Base-by-base conservation (phyloP, 1,284 basidiomycete genomes). In the Malassezia japonica region DNA sequence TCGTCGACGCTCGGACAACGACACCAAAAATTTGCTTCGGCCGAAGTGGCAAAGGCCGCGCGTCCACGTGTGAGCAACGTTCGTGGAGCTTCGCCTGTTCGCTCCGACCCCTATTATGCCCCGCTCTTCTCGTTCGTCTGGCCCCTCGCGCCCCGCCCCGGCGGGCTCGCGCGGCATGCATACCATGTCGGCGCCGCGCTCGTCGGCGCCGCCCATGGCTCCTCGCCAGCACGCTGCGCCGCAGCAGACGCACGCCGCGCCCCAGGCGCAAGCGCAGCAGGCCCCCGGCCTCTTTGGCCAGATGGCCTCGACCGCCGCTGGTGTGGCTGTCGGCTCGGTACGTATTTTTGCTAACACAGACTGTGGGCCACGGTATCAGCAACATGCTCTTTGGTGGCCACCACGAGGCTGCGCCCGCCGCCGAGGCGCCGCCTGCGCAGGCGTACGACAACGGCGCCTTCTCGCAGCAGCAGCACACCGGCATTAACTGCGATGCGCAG, bases 231-330 rank as follows among this genome's bases (percentile, higher is more conserved):
- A 52, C 15, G 4, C 38, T 25, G 38, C 38, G 38, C 23, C 23
- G 23, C 24, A n/a, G n/a, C n/a, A 24, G n/a, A 28, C 38, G 38
- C 38, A 40, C 38, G 38, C 38, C 6, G 23, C 13, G 27, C 27
- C 27, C 6, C 27, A 28, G 6, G 54, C 41, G 46, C 51, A 38
- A 38, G 37, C 57, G n/a, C 57, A 53, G 37, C 53, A 42, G 3
- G 53, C 50, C 18, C 64, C 65, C 20, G 67, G 69, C 44, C 52
- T 71, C 24, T 71, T 71, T 39, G 64, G 65, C 21, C 65, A 71
- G 72, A 89, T 89, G 85, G 87, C 86, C 47, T 86, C 86, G 13
- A 89, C 87, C 6, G 86, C 86, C 24, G 86, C 86, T 48, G 85
- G 84, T 56, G 87, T 89, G 34, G 87, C 87, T 6, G 78, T 86